These are phyloP conservation scores for Middelhovenomyces tepae DNA, from an alignment of 805 yeast species.

Conservation along the genomic window DNA sequence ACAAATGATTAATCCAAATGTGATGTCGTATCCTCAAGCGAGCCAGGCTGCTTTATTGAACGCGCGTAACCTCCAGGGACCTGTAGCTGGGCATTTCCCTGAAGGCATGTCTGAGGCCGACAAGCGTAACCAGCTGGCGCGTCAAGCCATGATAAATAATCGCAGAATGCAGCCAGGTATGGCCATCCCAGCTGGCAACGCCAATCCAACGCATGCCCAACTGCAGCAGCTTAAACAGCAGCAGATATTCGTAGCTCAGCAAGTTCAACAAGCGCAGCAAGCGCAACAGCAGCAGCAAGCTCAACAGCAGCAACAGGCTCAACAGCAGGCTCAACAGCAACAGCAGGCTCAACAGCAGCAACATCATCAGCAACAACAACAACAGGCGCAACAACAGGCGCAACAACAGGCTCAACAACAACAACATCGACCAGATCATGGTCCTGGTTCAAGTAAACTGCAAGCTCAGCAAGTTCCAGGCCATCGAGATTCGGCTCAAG, in stretches of 20 bases:
- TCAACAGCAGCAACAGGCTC: constrained; percentile 22
- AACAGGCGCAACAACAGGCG: constrained; percentile 7
- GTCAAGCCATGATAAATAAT: constrained; percentile 23
- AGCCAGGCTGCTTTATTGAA: constrained; percentile 4
- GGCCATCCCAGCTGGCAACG: constrained; percentile 3
- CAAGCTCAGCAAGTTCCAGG: constrained; percentile 3
- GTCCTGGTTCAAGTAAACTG: constrained; percentile 1
- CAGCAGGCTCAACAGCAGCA: constrained; percentile 13
- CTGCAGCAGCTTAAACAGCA: constrained; percentile 12
- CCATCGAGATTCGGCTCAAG: constrained; percentile 2
- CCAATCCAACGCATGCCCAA: constrained; percentile 14
- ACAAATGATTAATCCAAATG: too few relatives aligned
- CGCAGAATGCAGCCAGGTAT: constrained; percentile 14
- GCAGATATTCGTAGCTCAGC: constrained; percentile 1
- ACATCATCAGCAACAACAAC: constrained; percentile 11
- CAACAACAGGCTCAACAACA: constrained; percentile 10
- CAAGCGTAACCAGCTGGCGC: constrained; percentile 21
- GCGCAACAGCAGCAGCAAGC: constrained; percentile 23
- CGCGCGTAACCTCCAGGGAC: constrained; percentile 7
- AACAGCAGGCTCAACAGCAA: constrained; percentile 15
- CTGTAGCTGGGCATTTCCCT: constrained; percentile 11
- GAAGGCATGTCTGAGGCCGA: constrained; percentile 20
- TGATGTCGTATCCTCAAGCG: background rate
- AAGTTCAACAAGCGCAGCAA: constrained; percentile 13
- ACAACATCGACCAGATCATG: constrained; percentile 10